Base-by-base conservation (phyloP, 2,329 filamentous ascomycete genomes). In the Amesomyces nigricolor region DNA sequence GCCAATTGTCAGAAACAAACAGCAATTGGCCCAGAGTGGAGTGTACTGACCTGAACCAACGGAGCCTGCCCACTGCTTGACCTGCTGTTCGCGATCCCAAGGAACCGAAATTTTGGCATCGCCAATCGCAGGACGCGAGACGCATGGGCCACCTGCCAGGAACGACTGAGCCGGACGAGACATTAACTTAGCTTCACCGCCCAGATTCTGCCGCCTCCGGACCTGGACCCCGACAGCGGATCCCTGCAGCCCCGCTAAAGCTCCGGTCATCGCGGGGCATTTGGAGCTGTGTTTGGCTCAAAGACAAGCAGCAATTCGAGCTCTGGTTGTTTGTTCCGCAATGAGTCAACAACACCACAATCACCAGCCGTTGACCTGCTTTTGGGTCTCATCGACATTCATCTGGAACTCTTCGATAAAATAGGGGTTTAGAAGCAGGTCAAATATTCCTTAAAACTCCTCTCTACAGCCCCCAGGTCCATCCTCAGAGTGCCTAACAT, bases 71-170 rank as follows among this genome's bases (percentile, higher is more conserved):
- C 32, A 38, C 38, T 40, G 19, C 26, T 17, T 35, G 30, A 49
- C 46, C 35, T 49, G 43, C 43, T 49, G 51, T 39, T 60, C 50
- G 43, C 60, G 52, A 59, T 57, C 44, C 32, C 40, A 13, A 47
- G 40, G 38, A 54, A 40, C 58, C 55, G 55, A 63, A 61, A 61
- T 61, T 64, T 64, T 61, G 62, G 59, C 58, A 58, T 56, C 52
- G 58, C 61, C 58, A 60, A 62, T 60, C 38, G 49, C 44, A 44
- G 38, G 16, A 30, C 30, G 37, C 43, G 32, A 42, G 17, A 30
- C 42, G 49, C 53, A 56, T 47, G 58, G 53, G 37, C 55, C 54
- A 48, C 30, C 7, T 42, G 49, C 49, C 40, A 44, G 47, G 19
- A 39, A 38, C 26, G 16, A 44, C 4, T 5, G 22, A 26, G 22